Conservation (phyloP, 306 rosid species). For the Herpetospermum pedunculosum region DNA sequence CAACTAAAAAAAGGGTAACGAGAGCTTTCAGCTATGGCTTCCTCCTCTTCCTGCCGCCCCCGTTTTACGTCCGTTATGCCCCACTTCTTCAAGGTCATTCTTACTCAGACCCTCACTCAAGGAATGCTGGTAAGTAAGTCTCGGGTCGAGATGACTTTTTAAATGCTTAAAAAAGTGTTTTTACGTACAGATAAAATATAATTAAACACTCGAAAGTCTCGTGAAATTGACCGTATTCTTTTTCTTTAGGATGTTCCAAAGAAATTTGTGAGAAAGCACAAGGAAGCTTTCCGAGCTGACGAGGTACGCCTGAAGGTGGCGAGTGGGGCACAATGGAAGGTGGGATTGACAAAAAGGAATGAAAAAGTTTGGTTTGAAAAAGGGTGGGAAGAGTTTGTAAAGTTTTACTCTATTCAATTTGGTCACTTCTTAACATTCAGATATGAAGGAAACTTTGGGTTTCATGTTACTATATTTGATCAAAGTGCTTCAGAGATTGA, state of each 20-base stretch:
- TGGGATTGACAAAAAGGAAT: neutral
- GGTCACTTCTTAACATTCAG: constrained; percentile 7
- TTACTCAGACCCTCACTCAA: neutral
- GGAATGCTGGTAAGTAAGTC: neutral
- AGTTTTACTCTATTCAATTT: neutral
- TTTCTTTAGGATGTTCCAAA: constrained; percentile 11
- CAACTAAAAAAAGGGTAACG: too few relatives aligned
- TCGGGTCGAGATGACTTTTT: too few relatives aligned
- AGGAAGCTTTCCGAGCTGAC: neutral
- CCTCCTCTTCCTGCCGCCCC: too few relatives aligned
- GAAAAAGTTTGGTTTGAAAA: constrained; percentile 6
- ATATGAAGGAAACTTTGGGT: constrained; percentile 15
- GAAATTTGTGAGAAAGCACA: neutral
- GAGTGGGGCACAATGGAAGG: constrained; percentile 12
- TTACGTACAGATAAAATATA: too few relatives aligned
- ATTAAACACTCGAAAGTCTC: too few relatives aligned
- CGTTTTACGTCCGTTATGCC: too few relatives aligned
- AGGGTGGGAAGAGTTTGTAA: constrained; percentile 16
- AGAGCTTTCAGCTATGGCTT: too few relatives aligned
- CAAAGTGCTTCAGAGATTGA: constrained; percentile 11
- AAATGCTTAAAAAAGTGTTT: too few relatives aligned
- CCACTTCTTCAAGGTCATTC: neutral
- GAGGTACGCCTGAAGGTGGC: neutral
- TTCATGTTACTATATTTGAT: constrained; percentile 19
- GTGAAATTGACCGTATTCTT: too few relatives aligned